These are phyloP conservation scores for Avena sativa DNA, from an alignment of 176 grass and related monocot genomes.

Conservation along the genomic window DNA sequence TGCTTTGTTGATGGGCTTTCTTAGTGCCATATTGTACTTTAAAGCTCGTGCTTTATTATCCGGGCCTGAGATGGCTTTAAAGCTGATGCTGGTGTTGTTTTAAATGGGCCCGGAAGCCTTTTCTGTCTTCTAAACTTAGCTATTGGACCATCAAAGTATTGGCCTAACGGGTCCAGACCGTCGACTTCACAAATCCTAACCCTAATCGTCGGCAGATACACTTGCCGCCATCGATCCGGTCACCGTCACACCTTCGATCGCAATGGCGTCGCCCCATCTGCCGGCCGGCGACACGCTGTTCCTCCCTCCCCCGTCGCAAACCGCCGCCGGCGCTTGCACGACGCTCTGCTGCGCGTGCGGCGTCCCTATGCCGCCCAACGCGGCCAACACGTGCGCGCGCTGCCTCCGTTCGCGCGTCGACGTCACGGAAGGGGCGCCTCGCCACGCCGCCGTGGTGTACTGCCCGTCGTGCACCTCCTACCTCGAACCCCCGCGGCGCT, in stretches of 20 bases:
- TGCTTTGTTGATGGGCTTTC: no score
- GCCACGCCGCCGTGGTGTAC: constrained; percentile 11
- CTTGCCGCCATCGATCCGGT: not conserved
- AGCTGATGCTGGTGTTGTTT: no score
- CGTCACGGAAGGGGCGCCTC: constrained; percentile 56
- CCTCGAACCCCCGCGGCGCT: constrained; percentile 59
- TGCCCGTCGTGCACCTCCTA: constrained; percentile 37
- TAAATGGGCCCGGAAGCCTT: no score
- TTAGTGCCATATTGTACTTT: no score
- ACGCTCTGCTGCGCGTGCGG: constrained; percentile 67
- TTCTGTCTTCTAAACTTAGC: no score
- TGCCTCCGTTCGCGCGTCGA: constrained; percentile 59
- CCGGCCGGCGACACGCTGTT: constrained; percentile 38
- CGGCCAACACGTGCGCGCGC: constrained; percentile 62
- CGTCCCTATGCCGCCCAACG: constrained; percentile 53
- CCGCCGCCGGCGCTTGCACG: constrained; percentile 46
- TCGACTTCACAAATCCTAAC: not conserved
- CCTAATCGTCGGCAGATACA: not conserved
- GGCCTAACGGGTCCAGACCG: not conserved
- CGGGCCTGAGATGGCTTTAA: no score
- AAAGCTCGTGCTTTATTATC: no score
- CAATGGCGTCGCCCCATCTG: constrained; percentile 35
- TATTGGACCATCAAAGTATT: no score
- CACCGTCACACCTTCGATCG: not conserved
- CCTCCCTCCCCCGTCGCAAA: not conserved